Evolutionary conservation across 192 early-diverging fungal species (phyloP).

Genomic region (Backusella liffmaniae): DNA sequence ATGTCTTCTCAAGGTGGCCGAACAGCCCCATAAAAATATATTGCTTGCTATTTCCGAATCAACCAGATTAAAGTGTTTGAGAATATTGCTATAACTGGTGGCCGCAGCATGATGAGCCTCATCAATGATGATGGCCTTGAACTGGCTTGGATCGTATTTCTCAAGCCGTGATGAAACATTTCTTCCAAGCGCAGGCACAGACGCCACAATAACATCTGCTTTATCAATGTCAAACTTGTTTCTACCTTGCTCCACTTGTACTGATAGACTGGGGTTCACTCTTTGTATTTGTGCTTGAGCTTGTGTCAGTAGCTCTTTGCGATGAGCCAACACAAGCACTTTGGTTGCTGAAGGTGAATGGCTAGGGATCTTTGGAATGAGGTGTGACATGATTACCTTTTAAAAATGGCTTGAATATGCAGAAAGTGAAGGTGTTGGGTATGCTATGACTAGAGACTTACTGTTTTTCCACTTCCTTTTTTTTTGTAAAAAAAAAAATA

Average conservation of each 20-base stretch:
- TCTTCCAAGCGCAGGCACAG: constrained; percentile 73
- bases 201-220: constrained; percentile 75
- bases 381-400: constrained; percentile 76
- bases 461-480: constrained; percentile 87
- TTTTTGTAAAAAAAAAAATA: not conserved
- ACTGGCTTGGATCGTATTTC: constrained; percentile 69
- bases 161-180: constrained; percentile 44
- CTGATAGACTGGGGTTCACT: constrained; percentile 55
- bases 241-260: constrained; percentile 68
- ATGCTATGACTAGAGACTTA: constrained; percentile 24
- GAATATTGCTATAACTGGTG: constrained; percentile 66
- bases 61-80: constrained; percentile 65
- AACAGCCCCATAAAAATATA: constrained; percentile 89
- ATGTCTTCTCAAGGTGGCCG: constrained; percentile 84
- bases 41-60: constrained; percentile 35
- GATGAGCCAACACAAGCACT: constrained; percentile 83
- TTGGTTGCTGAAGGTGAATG: constrained; percentile 68
- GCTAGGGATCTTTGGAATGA: constrained; percentile 66
- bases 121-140: constrained; percentile 90
- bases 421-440: not conserved
- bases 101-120: constrained; percentile 93
- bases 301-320: constrained; percentile 85
- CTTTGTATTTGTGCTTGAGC: constrained; percentile 66
- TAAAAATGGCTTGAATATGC: not conserved
- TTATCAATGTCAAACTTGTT: constrained; percentile 50